Evolutionary conservation across 352 stramenopile species (phyloP).

Genomic region (Globisporangium iwayamae): DNA sequence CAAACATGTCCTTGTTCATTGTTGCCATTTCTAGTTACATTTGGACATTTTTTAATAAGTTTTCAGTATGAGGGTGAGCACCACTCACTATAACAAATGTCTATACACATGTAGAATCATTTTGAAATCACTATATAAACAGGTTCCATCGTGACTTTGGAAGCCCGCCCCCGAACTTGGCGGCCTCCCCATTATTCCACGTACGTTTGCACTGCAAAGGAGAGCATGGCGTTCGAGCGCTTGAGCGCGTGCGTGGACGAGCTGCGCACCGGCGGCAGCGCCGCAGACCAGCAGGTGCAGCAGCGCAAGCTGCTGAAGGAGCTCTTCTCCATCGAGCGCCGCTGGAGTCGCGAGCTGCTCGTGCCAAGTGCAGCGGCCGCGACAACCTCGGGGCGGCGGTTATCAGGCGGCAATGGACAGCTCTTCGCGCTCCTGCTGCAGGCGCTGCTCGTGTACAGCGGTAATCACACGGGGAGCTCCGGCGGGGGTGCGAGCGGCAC

Average conservation of each 20-base stretch:
- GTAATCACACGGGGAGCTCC: slow-evolving; percentile 29
- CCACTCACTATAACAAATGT: neutral
- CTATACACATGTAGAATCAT: neutral
- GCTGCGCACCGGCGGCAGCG: slow-evolving; percentile 29
- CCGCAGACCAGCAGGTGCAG: slow-evolving; percentile 27
- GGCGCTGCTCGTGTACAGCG: slow-evolving; percentile 67
- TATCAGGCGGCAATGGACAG: slow-evolving; percentile 27
- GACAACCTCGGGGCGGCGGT: slow-evolving; percentile 21
- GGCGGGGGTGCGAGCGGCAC: slow-evolving; percentile 21
- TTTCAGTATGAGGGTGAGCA: no score
- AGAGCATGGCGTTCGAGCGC: slow-evolving; percentile 39
- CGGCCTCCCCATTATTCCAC: neutral
- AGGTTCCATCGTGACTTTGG: neutral
- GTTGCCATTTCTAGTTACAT: neutral
- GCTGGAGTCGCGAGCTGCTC: slow-evolving; percentile 45
- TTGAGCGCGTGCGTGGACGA: slow-evolving; percentile 48
- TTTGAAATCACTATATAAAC: neutral
- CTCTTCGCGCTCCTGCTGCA: slow-evolving; percentile 68
- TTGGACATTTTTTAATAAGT: neutral
- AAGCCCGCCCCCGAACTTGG: neutral
- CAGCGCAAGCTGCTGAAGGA: slow-evolving; percentile 44
- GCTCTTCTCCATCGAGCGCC: slow-evolving; percentile 55
- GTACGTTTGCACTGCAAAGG: neutral
- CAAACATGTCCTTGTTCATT: neutral
- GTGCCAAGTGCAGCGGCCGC: slow-evolving; percentile 3